These are phyloP conservation scores for Malus sieversii DNA, from an alignment of 306 rosid species.

Conservation along the genomic window DNA sequence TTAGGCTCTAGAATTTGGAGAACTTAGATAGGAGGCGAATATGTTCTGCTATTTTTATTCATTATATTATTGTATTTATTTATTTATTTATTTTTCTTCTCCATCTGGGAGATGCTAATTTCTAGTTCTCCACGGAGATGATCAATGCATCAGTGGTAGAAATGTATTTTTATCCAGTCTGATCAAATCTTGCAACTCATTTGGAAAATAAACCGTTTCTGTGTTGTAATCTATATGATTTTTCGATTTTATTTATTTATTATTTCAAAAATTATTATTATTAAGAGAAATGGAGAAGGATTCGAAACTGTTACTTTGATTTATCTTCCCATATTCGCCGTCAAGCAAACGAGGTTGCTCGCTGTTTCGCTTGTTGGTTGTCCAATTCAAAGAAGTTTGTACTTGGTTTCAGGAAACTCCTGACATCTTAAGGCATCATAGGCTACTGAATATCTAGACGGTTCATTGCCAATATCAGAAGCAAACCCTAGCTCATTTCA, in stretches of 20 bases:
- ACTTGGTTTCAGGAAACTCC: too few relatives aligned
- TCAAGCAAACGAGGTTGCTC: too few relatives aligned
- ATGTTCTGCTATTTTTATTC: constrained; percentile 26
- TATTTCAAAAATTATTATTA: too few relatives aligned
- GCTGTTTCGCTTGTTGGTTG: too few relatives aligned
- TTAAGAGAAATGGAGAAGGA: too few relatives aligned
- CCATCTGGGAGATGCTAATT: constrained; percentile 15
- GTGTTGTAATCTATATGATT: neutral
- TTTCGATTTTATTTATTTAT: too few relatives aligned
- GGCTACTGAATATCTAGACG: neutral
- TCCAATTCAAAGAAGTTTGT: too few relatives aligned
- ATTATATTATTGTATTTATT: constrained; percentile 51
- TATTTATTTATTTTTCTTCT: constrained; percentile 17
- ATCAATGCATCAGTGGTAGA: neutral
- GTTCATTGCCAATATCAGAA: neutral
- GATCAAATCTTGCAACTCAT: neutral
- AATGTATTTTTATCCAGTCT: constrained; percentile 1
- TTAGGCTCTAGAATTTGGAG: constrained; percentile 26
- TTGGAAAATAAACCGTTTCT: neutral
- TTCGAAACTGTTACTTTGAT: too few relatives aligned
- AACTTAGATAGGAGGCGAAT: constrained; percentile 19
- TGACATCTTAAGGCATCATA: too few relatives aligned
- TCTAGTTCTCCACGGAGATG: constrained; percentile 10
- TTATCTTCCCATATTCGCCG: too few relatives aligned
- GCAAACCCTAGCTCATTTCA: neutral